phyloP scores from a whole-genome alignment of 768 basidiomycete species.

The Lentinula detonsa region DNA sequence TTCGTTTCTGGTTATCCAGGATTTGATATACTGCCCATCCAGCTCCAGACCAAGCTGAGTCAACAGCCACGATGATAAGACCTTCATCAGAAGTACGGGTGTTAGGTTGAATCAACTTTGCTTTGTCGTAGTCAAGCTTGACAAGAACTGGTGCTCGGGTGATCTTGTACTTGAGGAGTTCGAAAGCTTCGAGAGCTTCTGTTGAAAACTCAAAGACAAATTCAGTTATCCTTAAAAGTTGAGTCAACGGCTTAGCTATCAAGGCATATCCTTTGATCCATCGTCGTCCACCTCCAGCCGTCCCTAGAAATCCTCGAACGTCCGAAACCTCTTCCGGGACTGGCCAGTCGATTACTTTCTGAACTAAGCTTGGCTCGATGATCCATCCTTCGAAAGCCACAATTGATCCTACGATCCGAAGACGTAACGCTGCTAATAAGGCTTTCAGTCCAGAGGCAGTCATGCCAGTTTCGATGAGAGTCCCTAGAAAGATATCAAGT shows the following conservation, averaged over 20 bases:
- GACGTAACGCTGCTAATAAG: not conserved
- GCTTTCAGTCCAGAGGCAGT: not conserved
- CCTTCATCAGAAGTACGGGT: too few species aligned
- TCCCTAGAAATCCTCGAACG: not conserved
- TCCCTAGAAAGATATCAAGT: constrained; percentile 1
- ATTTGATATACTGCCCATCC: too few species aligned
- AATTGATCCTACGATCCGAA: not conserved
- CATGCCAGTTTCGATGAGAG: not conserved
- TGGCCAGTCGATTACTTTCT: not conserved
- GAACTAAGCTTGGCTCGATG: not conserved
- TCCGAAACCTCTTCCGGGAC: not conserved
- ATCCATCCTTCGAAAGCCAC: constrained; percentile 1
- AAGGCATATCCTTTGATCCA: not conserved
- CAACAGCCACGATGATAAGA: too few species aligned
- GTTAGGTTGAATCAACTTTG: too few species aligned
- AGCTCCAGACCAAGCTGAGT: too few species aligned
- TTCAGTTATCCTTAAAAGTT: not conserved
- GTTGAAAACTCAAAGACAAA: not conserved
- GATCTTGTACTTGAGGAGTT: too few species aligned
- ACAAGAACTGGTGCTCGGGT: too few species aligned
- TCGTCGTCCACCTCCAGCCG: not conserved
- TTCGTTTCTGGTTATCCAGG: too few species aligned
- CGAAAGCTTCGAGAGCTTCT: not conserved
- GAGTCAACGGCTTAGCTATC: not conserved
- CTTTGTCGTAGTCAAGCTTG: too few species aligned